phyloP scores from a whole-genome alignment of 371 early-diverging fungal genomes.

The Aphelidium insulamus region DNA sequence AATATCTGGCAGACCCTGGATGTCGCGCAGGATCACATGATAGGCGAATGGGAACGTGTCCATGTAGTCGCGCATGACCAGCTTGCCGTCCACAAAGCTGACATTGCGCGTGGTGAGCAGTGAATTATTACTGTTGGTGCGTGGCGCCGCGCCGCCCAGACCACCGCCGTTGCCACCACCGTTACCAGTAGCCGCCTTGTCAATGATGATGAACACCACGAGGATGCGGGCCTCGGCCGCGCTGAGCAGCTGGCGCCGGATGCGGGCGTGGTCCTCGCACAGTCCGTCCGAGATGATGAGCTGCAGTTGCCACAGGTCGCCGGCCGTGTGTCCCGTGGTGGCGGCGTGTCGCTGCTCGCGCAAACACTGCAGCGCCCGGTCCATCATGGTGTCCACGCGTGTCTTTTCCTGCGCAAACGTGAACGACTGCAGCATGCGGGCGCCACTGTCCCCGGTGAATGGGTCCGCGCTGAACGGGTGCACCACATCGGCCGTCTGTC shows the following conservation, averaged over 20 bases:
- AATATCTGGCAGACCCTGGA: conserved; percentile 65
- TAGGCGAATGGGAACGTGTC: conserved; percentile 95
- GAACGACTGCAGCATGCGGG: conserved; percentile 58
- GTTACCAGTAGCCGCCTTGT: conserved; percentile 24
- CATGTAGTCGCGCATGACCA: conserved; percentile 68
- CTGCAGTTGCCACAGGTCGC: conserved; percentile 85
- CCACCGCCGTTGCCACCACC: conserved; percentile 16
- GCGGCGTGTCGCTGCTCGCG: conserved; percentile 40
- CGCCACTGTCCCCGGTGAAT: conserved; percentile 72
- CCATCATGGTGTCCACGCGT: conserved; percentile 55
- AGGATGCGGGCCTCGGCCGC: conserved; percentile 73
- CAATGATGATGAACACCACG: conserved; percentile 85
- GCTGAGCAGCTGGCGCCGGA: conserved; percentile 51
- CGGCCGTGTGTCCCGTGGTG: too few relatives aligned
- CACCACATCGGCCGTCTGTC: conserved; percentile 56
- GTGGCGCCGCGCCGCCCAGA: too few relatives aligned
- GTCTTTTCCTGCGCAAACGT: conserved; percentile 81
- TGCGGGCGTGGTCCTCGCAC: conserved; percentile 68
- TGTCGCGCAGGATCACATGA: conserved; percentile 73
- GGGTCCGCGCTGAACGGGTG: conserved; percentile 83
- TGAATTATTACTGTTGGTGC: conserved; percentile 47
- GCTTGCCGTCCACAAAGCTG: conserved; percentile 37
- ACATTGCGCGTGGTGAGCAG: conserved; percentile 74
- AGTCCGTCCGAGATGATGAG: conserved; percentile 92
- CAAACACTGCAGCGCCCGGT: conserved; percentile 42